Conservation (phyloP, 2,329 filamentous ascomycete genomes). For the Macroventuria anomochaeta region DNA sequence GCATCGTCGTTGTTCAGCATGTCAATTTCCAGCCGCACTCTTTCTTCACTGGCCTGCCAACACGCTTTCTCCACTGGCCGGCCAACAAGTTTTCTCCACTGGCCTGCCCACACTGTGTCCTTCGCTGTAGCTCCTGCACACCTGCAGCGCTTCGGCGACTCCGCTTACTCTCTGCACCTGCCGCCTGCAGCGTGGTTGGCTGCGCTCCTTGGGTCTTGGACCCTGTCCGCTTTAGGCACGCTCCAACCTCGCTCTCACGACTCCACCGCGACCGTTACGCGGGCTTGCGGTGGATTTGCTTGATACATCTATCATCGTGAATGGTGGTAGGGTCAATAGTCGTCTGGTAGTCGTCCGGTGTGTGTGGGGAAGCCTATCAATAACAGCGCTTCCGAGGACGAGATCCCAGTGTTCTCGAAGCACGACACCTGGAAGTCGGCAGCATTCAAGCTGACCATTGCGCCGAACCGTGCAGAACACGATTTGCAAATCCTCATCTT, state of each 20-base stretch:
- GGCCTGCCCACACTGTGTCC: neutral
- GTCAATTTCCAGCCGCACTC: neutral
- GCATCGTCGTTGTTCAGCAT: neutral
- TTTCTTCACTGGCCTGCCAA: too few relatives aligned
- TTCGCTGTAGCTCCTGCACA: constrained; percentile 7
- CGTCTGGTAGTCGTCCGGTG: neutral
- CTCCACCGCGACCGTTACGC: neutral
- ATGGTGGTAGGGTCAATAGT: neutral
- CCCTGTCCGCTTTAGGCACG: neutral
- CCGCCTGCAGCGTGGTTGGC: neutral
- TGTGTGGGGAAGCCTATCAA: constrained; percentile 1
- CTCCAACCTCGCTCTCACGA: neutral
- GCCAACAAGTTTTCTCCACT: neutral
- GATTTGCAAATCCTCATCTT: constrained; percentile 14
- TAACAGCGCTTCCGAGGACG: too few relatives aligned
- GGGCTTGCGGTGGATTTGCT: neutral
- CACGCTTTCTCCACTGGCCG: too few relatives aligned
- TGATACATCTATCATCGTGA: neutral
- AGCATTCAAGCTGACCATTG: constrained; percentile 1
- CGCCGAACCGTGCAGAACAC: constrained; percentile 8
- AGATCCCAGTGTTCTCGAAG: neutral
- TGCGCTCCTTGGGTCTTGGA: neutral
- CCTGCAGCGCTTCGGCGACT: constrained; percentile 12
- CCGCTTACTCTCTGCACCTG: constrained; percentile 2
- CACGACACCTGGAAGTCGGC: neutral